Percentiles rank a stretch among this genome's conserved stretches.
Conservation (phyloP, 345 rosid genomes). For the Dipteronia dyeriana region DNA sequence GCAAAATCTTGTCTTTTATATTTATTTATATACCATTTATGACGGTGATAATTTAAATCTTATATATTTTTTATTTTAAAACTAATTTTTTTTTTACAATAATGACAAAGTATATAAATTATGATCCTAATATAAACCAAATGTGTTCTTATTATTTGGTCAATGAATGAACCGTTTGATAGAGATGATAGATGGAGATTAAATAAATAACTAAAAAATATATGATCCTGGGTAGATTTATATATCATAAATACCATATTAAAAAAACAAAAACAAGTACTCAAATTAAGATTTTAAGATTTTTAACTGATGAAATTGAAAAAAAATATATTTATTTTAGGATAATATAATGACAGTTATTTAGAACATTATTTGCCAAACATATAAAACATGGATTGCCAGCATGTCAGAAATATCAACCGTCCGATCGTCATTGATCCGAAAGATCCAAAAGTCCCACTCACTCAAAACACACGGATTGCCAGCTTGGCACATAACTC, state of each 20-base stretch:
- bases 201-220: too few species aligned
- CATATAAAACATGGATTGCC: slow-evolving; percentile 17
- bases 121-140: slow-evolving; percentile 20
- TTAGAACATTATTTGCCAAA: background rate
- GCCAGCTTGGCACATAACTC: slow-evolving; percentile 25
- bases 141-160: slow-evolving; percentile 48
- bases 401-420: slow-evolving; percentile 15
- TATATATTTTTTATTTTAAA: too few species aligned
- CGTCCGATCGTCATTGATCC: slow-evolving; percentile 10
- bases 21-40: too few species aligned
- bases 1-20: too few species aligned
- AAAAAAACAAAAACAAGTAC: too few species aligned
- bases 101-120: too few species aligned
- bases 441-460: too few species aligned
- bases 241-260: too few species aligned
- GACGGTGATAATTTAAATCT: too few species aligned
- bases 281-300: slow-evolving; percentile 44
- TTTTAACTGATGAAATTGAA: background rate
- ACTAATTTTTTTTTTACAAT: too few species aligned
- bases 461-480: background rate
- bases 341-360: background rate
- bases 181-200: too few species aligned
- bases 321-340: background rate
- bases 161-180: slow-evolving; percentile 43
- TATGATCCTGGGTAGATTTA: too few species aligned